phyloP scores from a whole-genome alignment of 495 filamentous ascomycete species.

The Penicillium maclennaniae region DNA sequence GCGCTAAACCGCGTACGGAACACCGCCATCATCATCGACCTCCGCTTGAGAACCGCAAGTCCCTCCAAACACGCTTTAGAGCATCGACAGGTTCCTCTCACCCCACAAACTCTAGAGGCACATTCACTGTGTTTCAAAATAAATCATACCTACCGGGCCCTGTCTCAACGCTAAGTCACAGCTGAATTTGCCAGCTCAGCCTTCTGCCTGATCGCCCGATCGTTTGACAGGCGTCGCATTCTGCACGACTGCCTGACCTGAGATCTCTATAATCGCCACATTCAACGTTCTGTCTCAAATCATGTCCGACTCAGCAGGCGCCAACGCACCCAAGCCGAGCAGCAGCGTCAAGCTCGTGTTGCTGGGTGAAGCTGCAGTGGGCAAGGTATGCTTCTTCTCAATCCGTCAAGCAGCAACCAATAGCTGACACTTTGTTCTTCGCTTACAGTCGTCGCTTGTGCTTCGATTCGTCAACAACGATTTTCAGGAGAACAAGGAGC shows the following conservation, averaged over 20 bases:
- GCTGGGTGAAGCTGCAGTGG: conserved; percentile 93
- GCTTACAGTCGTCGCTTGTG: conserved; percentile 83
- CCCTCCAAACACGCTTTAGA: conserved; percentile 4
- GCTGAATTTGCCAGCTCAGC: conserved; percentile 23
- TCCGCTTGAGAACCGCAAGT: conserved; percentile 24
- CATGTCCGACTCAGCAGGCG: conserved; percentile 46
- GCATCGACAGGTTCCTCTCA: conserved; percentile 17
- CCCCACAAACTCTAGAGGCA: conserved; percentile 5
- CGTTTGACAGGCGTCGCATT: conserved; percentile 22
- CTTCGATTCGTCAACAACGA: conserved; percentile 99
- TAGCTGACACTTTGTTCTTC: conserved; percentile 18
- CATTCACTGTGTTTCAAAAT: not conserved
- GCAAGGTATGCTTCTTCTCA: conserved; percentile 66
- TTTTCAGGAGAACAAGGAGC: conserved; percentile 99
- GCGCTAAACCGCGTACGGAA: conserved; percentile 29
- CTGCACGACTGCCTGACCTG: conserved; percentile 36
- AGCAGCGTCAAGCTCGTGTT: conserved; percentile 99
- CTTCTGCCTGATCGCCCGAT: conserved; percentile 26
- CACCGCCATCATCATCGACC: conserved; percentile 28
- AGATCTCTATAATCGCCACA: conserved; percentile 5
- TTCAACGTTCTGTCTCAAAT: conserved; percentile 8
- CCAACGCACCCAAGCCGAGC: conserved; percentile 82
- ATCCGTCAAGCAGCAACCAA: conserved; percentile 2
- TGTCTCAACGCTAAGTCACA: conserved; percentile 13
- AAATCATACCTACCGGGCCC: conserved; percentile 8